Percentiles rank a stretch among this genome's conserved stretches.
Evolutionary conservation across 768 basidiomycete species (phyloP).

Genomic region (Rhodotorula sphaerocarpa): DNA sequence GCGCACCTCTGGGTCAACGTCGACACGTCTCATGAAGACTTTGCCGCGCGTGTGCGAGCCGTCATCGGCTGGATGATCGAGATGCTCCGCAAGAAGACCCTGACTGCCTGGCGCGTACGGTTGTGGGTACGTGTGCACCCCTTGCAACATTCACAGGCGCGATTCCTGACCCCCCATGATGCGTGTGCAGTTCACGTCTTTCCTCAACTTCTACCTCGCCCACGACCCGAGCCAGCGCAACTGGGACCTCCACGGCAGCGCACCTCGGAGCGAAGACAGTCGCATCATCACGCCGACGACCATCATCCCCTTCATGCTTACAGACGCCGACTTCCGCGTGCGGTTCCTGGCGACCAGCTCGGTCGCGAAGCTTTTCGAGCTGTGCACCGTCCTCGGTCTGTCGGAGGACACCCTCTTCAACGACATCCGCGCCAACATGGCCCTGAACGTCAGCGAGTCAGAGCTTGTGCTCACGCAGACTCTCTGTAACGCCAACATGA

Average conservation of each 20-base stretch:
- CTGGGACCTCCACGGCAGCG: constrained; percentile 46
- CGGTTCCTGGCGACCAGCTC: constrained; percentile 67
- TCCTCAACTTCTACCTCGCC: constrained; percentile 59
- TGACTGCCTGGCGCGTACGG: constrained; percentile 61
- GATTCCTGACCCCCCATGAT: constrained; percentile 42
- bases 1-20: constrained; percentile 53
- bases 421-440: constrained; percentile 49
- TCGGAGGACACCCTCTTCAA: constrained; percentile 46
- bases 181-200: constrained; percentile 48
- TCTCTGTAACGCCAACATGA: constrained; percentile 64
- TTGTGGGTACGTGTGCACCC: constrained; percentile 18
- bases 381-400: constrained; percentile 16
- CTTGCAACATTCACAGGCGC: too few relatives aligned
- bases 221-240: constrained; percentile 52
- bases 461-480: constrained; percentile 69
- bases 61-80: constrained; percentile 55
- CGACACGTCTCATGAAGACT: constrained; percentile 38
- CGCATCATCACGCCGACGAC: constrained; percentile 46
- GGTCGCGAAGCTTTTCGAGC: constrained; percentile 45
- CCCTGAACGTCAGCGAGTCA: constrained; percentile 57
- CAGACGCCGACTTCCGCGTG: constrained; percentile 74
- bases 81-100: constrained; percentile 46
- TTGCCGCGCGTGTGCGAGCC: constrained; percentile 49
- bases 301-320: constrained; percentile 51
- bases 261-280: constrained; percentile 40